phyloP scores from a whole-genome alignment of 352 stramenopile genomes.

The Globisporangium yorkense region DNA sequence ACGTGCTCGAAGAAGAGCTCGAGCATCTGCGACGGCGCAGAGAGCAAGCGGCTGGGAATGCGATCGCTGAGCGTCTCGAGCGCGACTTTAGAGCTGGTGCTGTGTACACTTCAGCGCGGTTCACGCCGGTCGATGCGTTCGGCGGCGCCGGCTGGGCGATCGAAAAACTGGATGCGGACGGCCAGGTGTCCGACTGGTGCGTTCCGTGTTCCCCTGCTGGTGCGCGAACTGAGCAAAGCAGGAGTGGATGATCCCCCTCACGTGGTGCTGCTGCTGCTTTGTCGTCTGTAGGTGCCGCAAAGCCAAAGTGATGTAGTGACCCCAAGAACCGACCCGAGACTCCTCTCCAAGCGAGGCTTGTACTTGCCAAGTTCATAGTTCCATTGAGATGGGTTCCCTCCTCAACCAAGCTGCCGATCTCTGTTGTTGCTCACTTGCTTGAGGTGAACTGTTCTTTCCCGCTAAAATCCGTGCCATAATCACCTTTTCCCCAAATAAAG shows the following conservation, averaged over 20 bases:
- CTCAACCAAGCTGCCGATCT: too few species aligned
- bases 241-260: not conserved
- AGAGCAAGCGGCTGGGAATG: not conserved
- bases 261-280: not conserved
- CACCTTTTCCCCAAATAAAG: too few species aligned
- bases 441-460: too few species aligned
- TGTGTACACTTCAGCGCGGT: not conserved
- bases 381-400: too few species aligned
- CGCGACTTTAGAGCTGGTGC: not conserved
- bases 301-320: not conserved
- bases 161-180: not conserved
- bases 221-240: not conserved
- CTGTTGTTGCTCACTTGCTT: too few species aligned
- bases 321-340: too few species aligned
- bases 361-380: too few species aligned
- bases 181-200: constrained; percentile 4
- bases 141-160: not conserved
- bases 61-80: not conserved
- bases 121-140: not conserved
- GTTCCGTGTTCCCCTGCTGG: too few species aligned
- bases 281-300: not conserved
- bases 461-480: too few species aligned
- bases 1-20: constrained; percentile 75
- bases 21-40: not conserved
- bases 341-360: too few species aligned